Conservation (phyloP, 148 eudicot species). For the Silene conica region DNA sequence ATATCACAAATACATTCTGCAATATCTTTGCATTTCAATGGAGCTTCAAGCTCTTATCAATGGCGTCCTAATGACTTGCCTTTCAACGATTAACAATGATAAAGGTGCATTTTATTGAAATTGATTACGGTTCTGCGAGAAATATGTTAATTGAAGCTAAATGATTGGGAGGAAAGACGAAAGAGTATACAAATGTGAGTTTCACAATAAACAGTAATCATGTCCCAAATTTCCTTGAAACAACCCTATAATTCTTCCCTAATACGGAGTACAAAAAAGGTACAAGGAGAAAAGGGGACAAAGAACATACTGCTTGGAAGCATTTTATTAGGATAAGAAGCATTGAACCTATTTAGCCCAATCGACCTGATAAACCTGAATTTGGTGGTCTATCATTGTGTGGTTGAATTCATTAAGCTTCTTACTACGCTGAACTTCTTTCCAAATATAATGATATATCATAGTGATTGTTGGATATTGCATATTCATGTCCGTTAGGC, state of each 20-base stretch:
- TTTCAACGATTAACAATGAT: no score
- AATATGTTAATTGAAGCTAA: no score
- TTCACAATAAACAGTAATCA: background rate
- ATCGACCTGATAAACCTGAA: slow-evolving; percentile 89
- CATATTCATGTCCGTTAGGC: slow-evolving; percentile 87
- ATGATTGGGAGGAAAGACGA: no score
- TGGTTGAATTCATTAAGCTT: slow-evolving; percentile 96
- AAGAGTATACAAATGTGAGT: no score
- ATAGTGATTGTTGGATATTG: slow-evolving; percentile 97
- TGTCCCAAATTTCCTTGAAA: slow-evolving; percentile 2
- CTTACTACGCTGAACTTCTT: slow-evolving; percentile 94
- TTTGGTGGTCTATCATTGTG: slow-evolving; percentile 79
- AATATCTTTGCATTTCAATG: no score
- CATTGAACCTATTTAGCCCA: slow-evolving; percentile 80
- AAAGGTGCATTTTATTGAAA: background rate
- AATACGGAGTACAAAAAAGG: slow-evolving; percentile 9
- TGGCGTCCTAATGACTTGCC: no score
- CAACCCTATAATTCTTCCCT: background rate
- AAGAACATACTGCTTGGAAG: slow-evolving; percentile 84
- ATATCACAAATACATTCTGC: no score
- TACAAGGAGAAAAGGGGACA: background rate
- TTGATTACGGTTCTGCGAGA: background rate
- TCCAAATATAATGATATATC: slow-evolving; percentile 99
- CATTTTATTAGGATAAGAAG: slow-evolving; percentile 70
- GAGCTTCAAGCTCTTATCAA: no score